phyloP scores from a whole-genome alignment of 495 filamentous ascomycete genomes.

The Xylaria palmicola region DNA sequence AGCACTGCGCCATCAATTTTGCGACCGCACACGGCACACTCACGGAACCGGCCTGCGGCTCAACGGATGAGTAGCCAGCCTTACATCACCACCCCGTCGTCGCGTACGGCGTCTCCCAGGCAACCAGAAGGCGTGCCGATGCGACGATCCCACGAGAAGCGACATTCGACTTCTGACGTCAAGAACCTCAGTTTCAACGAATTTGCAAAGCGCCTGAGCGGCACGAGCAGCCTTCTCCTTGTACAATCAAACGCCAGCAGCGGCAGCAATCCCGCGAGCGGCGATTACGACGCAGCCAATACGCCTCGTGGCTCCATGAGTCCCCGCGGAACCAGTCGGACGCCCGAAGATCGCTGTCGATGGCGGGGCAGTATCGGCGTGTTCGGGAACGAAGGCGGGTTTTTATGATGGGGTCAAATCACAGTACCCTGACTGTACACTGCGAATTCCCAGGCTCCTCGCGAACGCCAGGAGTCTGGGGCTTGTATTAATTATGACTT shows the following conservation, averaged over 20 bases:
- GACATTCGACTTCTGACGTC: slow-evolving; percentile 44
- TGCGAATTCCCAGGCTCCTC: no score
- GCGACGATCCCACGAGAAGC: slow-evolving; percentile 37
- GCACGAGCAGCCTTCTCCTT: slow-evolving; percentile 52
- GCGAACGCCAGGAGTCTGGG: no score
- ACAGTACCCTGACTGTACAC: not conserved
- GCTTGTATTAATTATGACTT: slow-evolving; percentile 12
- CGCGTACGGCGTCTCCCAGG: slow-evolving; percentile 21
- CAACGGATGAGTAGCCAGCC: slow-evolving; percentile 48
- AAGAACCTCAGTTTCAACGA: slow-evolving; percentile 55
- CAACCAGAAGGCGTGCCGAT: slow-evolving; percentile 16
- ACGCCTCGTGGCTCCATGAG: slow-evolving; percentile 27
- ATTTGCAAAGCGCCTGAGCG: slow-evolving; percentile 53
- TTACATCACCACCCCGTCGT: slow-evolving; percentile 30
- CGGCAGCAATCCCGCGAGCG: slow-evolving; percentile 48
- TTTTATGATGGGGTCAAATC: slow-evolving; percentile 22
- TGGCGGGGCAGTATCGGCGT: slow-evolving; percentile 35
- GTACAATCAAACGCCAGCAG: slow-evolving; percentile 52
- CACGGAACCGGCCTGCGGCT: slow-evolving; percentile 37
- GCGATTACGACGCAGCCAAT: slow-evolving; percentile 34
- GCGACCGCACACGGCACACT: slow-evolving; percentile 48
- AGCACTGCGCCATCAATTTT: slow-evolving; percentile 17
- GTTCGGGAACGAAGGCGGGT: slow-evolving; percentile 29
- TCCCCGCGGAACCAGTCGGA: slow-evolving; percentile 19
- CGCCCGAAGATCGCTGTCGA: slow-evolving; percentile 31